Conservation (phyloP, 805 yeast genomes). For the Komagataella mondaviorum region DNA sequence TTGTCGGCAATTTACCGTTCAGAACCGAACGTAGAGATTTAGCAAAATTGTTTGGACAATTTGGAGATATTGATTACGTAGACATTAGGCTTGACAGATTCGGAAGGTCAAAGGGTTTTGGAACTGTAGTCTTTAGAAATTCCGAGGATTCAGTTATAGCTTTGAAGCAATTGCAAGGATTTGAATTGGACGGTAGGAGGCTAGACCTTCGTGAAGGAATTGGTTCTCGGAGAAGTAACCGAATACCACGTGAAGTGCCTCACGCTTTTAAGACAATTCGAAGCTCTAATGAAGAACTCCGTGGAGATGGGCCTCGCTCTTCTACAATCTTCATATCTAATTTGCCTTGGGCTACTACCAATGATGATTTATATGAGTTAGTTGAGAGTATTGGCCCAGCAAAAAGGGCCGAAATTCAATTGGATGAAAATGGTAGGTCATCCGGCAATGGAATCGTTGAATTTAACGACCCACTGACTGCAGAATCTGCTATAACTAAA, state of each 20-base stretch:
- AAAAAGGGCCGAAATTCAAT: constrained; percentile 62
- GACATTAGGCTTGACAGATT: constrained; percentile 53
- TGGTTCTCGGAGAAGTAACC: constrained; percentile 9
- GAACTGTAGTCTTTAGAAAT: constrained; percentile 59
- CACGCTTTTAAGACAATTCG: constrained; percentile 21
- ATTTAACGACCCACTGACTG: constrained; percentile 51
- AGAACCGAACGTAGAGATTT: constrained; percentile 74
- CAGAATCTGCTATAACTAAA: constrained; percentile 62
- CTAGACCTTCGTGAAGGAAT: constrained; percentile 74
- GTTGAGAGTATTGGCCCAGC: constrained; percentile 79
- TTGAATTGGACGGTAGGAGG: constrained; percentile 59
- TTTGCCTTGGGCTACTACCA: constrained; percentile 82
- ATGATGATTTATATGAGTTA: constrained; percentile 70
- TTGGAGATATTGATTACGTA: constrained; percentile 72
- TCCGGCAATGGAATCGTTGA: constrained; percentile 80
- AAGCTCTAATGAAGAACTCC: constrained; percentile 54
- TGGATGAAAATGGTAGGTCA: constrained; percentile 46
- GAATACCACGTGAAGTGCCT: constrained; percentile 4
- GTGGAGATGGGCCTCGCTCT: constrained; percentile 47
- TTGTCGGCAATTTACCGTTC: constrained; percentile 74
- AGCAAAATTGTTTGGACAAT: constrained; percentile 69
- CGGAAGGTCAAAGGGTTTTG: constrained; percentile 80
- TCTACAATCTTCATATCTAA: constrained; percentile 57
- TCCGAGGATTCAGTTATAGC: constrained; percentile 63
- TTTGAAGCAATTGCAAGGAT: constrained; percentile 53